These are phyloP conservation scores for Balamuthia mandrillaris DNA, from an alignment of 208 protist genomes.

Conservation along the genomic window DNA sequence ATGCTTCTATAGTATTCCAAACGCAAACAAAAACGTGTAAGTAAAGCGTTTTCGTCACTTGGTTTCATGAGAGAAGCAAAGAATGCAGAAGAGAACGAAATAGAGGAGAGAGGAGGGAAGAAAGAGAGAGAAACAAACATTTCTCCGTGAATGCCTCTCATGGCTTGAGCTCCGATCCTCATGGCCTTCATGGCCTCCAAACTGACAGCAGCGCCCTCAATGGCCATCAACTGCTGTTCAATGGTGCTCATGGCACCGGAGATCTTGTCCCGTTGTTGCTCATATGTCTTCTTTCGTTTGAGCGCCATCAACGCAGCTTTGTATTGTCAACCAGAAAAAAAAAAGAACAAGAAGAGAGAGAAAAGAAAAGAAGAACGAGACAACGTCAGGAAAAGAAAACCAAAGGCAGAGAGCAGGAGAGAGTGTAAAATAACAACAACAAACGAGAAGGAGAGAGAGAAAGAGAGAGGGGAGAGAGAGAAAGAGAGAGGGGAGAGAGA, in stretches of 20 bases:
- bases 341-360: not conserved
- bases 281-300: constrained; percentile 9
- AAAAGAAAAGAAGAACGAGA: not conserved
- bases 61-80: no score
- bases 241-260: not conserved
- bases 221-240: not conserved
- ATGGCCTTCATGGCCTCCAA: constrained; percentile 21
- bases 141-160: not conserved
- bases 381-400: not conserved
- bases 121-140: not conserved
- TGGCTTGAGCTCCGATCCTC: not conserved
- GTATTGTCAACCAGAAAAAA: not conserved
- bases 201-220: not conserved
- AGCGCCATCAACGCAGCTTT: not conserved
- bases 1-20: not conserved
- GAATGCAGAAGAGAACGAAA: no score
- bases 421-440: no score
- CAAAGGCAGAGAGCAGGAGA: not conserved
- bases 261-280: not conserved
- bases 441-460: not conserved
- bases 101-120: not conserved
- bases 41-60: not conserved
- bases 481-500: no score
- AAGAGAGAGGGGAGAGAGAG: not conserved
- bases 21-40: not conserved